These are phyloP conservation scores for Pisolithus thermaeus DNA, from an alignment of 1,284 basidiomycete species.

Conservation along the genomic window DNA sequence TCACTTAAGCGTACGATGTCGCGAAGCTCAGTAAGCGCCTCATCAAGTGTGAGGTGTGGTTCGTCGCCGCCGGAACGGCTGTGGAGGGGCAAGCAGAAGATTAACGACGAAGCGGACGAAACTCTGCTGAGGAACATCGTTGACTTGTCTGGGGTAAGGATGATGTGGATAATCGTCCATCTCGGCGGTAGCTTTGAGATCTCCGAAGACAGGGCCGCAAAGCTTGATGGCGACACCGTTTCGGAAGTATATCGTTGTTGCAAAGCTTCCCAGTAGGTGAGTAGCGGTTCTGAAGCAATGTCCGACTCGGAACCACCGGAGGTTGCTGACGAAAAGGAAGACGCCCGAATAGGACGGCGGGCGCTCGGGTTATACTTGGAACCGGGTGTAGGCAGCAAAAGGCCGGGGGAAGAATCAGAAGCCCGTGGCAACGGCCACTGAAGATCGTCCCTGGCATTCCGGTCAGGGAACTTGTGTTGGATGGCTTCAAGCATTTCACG, in stretches of 20 bases:
- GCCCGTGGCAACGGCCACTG: constrained; percentile 57
- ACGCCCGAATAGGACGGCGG: constrained; percentile 5
- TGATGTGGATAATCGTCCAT: constrained; percentile 87
- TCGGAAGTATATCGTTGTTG: constrained; percentile 28
- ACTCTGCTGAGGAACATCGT: constrained; percentile 85
- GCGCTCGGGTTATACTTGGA: not conserved
- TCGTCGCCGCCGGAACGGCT: constrained; percentile 73
- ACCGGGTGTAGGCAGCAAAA: constrained; percentile 15
- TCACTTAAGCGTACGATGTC: constrained; percentile 80
- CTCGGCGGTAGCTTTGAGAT: constrained; percentile 55
- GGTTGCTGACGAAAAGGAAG: constrained; percentile 17
- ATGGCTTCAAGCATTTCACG: constrained; percentile 75
- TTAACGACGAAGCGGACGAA: constrained; percentile 45
- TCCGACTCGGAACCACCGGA: constrained; percentile 29
- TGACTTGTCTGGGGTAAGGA: constrained; percentile 74
- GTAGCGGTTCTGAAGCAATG: constrained; percentile 35
- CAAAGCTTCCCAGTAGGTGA: constrained; percentile 32
- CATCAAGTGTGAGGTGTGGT: constrained; percentile 64
- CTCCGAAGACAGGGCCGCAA: constrained; percentile 4
- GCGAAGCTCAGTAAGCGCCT: constrained; percentile 68
- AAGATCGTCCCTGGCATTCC: constrained; percentile 47
- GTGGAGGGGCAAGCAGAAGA: constrained; percentile 88
- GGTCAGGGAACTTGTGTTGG: constrained; percentile 52
- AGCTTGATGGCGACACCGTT: constrained; percentile 15
- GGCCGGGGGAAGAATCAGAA: constrained; percentile 32